Percentiles rank a stretch among this genome's conserved stretches.
Evolutionary conservation across 2,329 filamentous ascomycete genomes (phyloP).

Genomic region (Cordyceps tenuipes): DNA sequence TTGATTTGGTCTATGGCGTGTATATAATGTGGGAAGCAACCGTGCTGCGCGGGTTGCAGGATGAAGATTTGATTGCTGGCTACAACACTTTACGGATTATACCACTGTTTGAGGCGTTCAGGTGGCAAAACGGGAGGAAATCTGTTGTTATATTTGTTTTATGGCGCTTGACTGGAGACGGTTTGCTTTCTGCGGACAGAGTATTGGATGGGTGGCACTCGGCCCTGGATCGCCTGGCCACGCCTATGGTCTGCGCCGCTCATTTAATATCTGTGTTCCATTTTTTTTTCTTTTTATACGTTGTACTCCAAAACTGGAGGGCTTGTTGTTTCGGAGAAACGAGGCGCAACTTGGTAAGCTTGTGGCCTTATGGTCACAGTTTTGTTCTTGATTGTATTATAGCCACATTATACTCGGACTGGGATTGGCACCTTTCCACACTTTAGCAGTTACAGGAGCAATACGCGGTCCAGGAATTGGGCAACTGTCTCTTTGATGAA

Average conservation of each 20-base stretch:
- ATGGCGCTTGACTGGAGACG: conserved; percentile 7
- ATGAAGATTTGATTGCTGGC: conserved; percentile 5
- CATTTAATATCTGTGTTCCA: not conserved
- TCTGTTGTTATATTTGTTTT: not conserved
- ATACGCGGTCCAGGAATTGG: not conserved
- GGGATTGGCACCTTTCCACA: conserved; percentile 3
- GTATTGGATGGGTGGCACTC: not conserved
- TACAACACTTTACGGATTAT: conserved; percentile 7
- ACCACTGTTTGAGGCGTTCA: conserved; percentile 7
- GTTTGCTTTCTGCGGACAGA: not conserved
- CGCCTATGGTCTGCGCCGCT: not conserved
- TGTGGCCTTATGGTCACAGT: not conserved
- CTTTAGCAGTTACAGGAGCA: not conserved
- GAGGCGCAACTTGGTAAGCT: not conserved
- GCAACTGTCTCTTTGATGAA: not conserved
- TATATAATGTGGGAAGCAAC: conserved; percentile 8
- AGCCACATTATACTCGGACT: conserved; percentile 9
- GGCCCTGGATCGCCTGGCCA: not conserved
- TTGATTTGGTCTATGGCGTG: conserved; percentile 3
- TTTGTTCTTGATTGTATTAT: conserved; percentile 14
- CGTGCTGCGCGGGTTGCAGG: not conserved
- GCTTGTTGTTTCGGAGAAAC: not conserved
- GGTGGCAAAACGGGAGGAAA: not conserved
- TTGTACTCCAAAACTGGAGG: not conserved
- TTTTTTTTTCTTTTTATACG: not conserved